Evolutionary conservation across 1,139 yeast species (phyloP).

Genomic region (Maudiozyma humilis): DNA sequence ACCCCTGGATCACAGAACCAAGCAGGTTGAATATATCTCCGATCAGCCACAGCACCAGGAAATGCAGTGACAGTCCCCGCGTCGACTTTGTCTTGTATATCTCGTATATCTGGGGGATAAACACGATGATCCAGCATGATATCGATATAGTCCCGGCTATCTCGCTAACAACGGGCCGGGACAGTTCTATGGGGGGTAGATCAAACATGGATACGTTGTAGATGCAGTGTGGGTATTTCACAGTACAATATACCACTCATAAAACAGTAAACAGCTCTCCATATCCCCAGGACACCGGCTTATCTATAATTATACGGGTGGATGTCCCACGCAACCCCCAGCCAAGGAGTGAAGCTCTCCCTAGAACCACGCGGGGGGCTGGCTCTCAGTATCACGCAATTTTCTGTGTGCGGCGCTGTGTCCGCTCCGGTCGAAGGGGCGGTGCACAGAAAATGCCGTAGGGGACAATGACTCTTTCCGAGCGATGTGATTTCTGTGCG

Average conservation of each 20-base stretch:
- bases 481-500: too few species aligned
- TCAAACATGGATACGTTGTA: background rate
- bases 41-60: conserved; percentile 75
- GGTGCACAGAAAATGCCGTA: too few species aligned
- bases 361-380: too few species aligned
- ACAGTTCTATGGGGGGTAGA: conserved; percentile 46
- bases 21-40: conserved; percentile 89
- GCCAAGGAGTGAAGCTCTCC: too few species aligned
- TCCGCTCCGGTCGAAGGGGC: too few species aligned
- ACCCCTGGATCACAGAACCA: conserved; percentile 81
- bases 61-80: conserved; percentile 76
- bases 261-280: too few species aligned
- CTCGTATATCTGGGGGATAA: conserved; percentile 93
- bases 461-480: too few species aligned
- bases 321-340: too few species aligned
- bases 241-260: background rate
- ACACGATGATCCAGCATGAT: conserved; percentile 96
- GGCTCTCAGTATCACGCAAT: too few species aligned
- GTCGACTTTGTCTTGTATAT: conserved; percentile 75
- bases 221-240: background rate
- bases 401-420: too few species aligned
- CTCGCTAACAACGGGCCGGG: conserved; percentile 73
- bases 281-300: too few species aligned
- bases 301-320: too few species aligned
- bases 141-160: conserved; percentile 86